Evolutionary conservation across 345 rosid genomes (phyloP).

Genomic region (Rhizophora apiculata): DNA sequence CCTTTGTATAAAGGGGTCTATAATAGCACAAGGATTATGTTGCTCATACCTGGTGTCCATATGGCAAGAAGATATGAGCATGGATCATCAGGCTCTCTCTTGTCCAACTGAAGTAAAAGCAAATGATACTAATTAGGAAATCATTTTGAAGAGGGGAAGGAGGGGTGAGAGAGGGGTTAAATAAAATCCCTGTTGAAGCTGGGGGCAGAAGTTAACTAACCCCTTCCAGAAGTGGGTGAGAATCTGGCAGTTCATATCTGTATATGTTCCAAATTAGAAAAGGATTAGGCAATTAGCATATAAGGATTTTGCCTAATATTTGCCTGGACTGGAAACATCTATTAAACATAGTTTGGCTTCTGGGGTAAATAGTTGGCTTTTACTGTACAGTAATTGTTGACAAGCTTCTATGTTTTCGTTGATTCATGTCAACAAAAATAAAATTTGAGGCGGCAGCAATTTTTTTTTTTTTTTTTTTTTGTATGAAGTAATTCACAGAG

Average conservation of each 20-base stretch:
- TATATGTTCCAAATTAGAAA: constrained; percentile 25
- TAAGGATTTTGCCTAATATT: neutral
- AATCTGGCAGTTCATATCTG: constrained; percentile 36
- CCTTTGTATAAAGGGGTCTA: neutral
- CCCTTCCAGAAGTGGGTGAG: constrained; percentile 41
- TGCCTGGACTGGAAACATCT: neutral
- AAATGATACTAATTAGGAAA: neutral
- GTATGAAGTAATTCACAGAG: too few species aligned
- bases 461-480: too few species aligned
- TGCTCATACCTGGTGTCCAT: constrained; percentile 49
- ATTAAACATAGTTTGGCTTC: neutral
- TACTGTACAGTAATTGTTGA: too few species aligned
- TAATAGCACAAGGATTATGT: neutral
- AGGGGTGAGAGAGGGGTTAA: neutral
- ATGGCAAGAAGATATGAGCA: constrained; percentile 41
- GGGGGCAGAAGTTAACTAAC: constrained; percentile 29
- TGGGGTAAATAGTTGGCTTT: neutral
- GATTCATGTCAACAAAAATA: too few species aligned
- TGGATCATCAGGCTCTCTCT: constrained; percentile 43
- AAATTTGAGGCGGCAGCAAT: neutral
- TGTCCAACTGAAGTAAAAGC: constrained; percentile 38
- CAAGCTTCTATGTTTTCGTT: too few species aligned
- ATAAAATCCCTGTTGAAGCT: neutral
- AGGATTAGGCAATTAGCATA: constrained; percentile 4
- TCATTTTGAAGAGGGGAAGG: neutral